Conservation (phyloP, 2,329 filamentous ascomycete species). For the Pestalotiopsis sp. region DNA sequence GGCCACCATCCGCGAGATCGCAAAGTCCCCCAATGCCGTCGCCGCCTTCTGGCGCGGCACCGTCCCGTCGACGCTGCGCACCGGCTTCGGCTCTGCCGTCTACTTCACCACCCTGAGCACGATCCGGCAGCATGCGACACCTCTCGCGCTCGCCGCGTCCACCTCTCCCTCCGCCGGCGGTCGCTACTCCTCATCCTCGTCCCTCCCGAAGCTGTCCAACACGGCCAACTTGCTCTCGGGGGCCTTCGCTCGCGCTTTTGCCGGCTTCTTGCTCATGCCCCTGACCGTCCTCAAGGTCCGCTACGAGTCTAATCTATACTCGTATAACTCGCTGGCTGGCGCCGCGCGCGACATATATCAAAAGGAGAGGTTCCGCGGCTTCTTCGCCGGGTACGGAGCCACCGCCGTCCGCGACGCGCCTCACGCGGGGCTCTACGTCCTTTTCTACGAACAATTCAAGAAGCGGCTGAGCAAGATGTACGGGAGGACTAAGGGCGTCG, state of each 20-base stretch:
- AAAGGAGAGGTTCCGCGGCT: conserved; percentile 74
- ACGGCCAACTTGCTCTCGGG: conserved; percentile 84
- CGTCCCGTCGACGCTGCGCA: conserved; percentile 87
- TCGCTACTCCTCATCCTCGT: conserved; percentile 55
- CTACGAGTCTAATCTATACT: conserved; percentile 86
- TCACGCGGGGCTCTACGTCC: conserved; percentile 90
- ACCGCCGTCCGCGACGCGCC: conserved; percentile 94
- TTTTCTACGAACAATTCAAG: conserved; percentile 89
- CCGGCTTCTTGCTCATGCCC: conserved; percentile 91
- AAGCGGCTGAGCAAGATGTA: conserved; percentile 50
- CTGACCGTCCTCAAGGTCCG: conserved; percentile 96
- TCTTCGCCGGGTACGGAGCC: conserved; percentile 92
- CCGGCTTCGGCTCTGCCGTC: conserved; percentile 87
- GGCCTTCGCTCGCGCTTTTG: conserved; percentile 78
- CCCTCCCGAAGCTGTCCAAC: conserved; percentile 79
- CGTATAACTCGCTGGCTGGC: conserved; percentile 72
- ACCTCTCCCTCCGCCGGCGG: conserved; percentile 16
- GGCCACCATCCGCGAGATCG: conserved; percentile 68
- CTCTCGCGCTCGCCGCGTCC: conserved; percentile 24
- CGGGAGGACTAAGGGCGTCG: conserved; percentile 9
- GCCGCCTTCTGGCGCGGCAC: conserved; percentile 88
- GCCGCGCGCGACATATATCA: conserved; percentile 75
- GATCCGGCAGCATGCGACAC: conserved; percentile 68
- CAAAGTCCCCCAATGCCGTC: conserved; percentile 61
- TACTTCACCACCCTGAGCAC: conserved; percentile 91